Percentiles rank a stretch among this genome's conserved stretches.
phyloP scores from a whole-genome alignment of 2,329 filamentous ascomycete genomes.

The Diaporthe vaccinii region DNA sequence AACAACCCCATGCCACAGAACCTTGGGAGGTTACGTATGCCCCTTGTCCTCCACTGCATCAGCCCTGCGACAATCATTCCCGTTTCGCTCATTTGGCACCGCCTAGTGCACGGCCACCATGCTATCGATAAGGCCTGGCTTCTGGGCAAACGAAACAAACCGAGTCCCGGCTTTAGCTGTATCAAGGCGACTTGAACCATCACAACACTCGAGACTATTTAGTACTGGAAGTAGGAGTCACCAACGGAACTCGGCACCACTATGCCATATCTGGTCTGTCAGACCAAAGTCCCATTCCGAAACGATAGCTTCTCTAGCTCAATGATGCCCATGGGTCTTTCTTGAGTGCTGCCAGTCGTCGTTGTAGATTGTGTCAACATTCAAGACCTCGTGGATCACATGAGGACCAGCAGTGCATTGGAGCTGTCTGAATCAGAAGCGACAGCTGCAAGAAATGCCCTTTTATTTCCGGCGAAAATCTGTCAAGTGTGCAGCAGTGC shows the following conservation, averaged over 20 bases:
- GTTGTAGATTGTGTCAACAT: neutral
- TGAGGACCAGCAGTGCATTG: neutral
- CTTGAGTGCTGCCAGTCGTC: neutral
- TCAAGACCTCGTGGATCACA: neutral
- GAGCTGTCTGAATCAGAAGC: neutral
- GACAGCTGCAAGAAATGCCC: constrained; percentile 4
- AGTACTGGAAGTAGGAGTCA: neutral
- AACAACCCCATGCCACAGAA: constrained; percentile 19
- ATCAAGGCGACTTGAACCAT: neutral
- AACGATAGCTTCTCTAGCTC: neutral
- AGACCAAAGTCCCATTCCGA: neutral
- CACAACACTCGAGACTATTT: neutral
- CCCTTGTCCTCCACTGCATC: constrained; percentile 8
- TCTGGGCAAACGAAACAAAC: constrained; percentile 17
- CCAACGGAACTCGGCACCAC: neutral
- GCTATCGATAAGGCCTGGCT: constrained; percentile 23
- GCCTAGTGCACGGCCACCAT: neutral
- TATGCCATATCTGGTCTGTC: neutral
- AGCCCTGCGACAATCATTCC: constrained; percentile 27
- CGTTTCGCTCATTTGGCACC: neutral
- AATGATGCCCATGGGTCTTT: neutral
- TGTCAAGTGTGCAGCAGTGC: constrained; percentile 10
- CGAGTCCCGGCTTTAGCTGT: neutral
- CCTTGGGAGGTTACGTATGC: constrained; percentile 13
- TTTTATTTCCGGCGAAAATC: neutral